These are phyloP conservation scores for Talaromyces sp. DNA, from an alignment of 2,329 filamentous ascomycete species.

Conservation along the genomic window DNA sequence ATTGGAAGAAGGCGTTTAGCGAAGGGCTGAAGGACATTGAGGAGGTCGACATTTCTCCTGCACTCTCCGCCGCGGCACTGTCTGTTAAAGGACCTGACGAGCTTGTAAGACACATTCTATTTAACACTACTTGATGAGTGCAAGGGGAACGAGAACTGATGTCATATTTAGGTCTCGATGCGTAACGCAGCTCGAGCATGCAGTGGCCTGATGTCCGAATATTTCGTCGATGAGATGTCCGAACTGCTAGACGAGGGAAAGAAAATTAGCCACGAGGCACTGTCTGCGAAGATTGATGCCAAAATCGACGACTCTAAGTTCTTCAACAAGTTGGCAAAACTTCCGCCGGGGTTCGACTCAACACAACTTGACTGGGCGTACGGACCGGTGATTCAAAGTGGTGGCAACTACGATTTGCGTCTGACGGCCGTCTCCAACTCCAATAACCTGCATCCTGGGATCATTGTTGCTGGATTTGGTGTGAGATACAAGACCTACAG, in stretches of 20 bases:
- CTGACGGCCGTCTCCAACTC: slow-evolving; percentile 73
- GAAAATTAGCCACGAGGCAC: slow-evolving; percentile 82
- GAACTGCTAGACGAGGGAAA: slow-evolving; percentile 92
- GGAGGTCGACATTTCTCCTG: slow-evolving; percentile 77
- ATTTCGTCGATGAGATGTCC: slow-evolving; percentile 98
- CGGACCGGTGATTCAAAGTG: slow-evolving; percentile 86
- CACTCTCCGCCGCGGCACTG: slow-evolving; percentile 76
- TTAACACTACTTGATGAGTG: neutral
- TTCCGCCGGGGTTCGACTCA: slow-evolving; percentile 81
- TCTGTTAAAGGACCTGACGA: slow-evolving; percentile 94
- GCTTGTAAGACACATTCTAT: slow-evolving; percentile 46
- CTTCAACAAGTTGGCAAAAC: slow-evolving; percentile 76
- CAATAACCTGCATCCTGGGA: slow-evolving; percentile 79
- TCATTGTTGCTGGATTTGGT: slow-evolving; percentile 88
- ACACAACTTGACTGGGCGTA: slow-evolving; percentile 91
- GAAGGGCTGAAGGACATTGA: slow-evolving; percentile 79
- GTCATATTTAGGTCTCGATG: slow-evolving; percentile 64
- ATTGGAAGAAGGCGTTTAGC: slow-evolving; percentile 82
- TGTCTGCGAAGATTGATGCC: slow-evolving; percentile 80
- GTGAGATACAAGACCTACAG: slow-evolving; percentile 95
- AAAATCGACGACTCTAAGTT: slow-evolving; percentile 94
- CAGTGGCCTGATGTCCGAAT: slow-evolving; percentile 89
- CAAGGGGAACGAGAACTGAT: neutral
- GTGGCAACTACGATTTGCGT: slow-evolving; percentile 88
- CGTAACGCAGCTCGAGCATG: slow-evolving; percentile 91